Percentiles rank a stretch among this genome's conserved stretches.
Conservation (phyloP, 306 rosid species). For the Cucumis hystrix region DNA sequence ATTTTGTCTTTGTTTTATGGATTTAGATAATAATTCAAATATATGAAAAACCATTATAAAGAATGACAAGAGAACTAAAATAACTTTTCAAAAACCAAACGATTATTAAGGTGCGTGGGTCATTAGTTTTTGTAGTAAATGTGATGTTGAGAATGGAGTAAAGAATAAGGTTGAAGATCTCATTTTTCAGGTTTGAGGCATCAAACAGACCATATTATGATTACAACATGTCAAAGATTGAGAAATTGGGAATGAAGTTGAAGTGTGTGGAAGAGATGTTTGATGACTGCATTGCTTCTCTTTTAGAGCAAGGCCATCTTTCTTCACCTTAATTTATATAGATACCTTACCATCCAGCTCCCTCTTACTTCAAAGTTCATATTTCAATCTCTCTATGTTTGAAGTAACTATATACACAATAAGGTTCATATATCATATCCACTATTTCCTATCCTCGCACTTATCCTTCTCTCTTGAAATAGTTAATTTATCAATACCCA, state of each 20-base stretch:
- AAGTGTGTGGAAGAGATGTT: slow-evolving; percentile 63
- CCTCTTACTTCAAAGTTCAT: not conserved
- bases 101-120: too few relatives aligned
- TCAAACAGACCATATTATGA: slow-evolving; percentile 41
- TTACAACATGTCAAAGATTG: slow-evolving; percentile 35
- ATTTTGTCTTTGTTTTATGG: too few relatives aligned
- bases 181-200: slow-evolving; percentile 18
- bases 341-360: not conserved
- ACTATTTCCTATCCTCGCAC: too few relatives aligned
- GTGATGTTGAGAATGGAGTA: not conserved
- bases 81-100: too few relatives aligned
- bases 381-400: not conserved
- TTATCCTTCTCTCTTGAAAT: too few relatives aligned
- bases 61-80: too few relatives aligned
- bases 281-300: slow-evolving; percentile 60
- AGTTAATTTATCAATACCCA: too few relatives aligned
- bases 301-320: slow-evolving; percentile 36
- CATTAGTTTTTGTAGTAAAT: not conserved
- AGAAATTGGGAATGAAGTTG: slow-evolving; percentile 48
- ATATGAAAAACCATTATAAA: too few relatives aligned
- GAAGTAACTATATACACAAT: not conserved
- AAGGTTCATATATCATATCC: not conserved
- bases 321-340: not conserved
- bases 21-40: too few relatives aligned
- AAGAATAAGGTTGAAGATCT: too few relatives aligned